Evolutionary conservation across 257 asterid genomes (phyloP).

Genomic region (Solanum clarkiae): DNA sequence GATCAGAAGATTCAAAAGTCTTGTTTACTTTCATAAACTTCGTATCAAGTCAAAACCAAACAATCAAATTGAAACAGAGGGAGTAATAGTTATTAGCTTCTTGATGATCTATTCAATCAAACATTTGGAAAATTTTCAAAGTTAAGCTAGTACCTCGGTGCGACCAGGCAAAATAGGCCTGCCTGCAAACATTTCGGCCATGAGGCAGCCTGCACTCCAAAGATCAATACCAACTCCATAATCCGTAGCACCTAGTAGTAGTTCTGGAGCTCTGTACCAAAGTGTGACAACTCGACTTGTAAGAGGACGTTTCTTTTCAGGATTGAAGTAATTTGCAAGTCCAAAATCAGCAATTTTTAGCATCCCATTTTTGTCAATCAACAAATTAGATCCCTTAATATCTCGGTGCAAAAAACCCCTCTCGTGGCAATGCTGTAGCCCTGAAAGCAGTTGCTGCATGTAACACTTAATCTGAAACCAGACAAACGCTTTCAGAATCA

Average conservation of each 20-base stretch:
- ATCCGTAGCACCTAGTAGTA: constrained; percentile 65
- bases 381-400: constrained; percentile 70
- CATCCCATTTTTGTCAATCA: constrained; percentile 58
- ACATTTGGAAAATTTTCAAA: neutral
- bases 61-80: neutral
- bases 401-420: constrained; percentile 71
- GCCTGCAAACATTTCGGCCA: constrained; percentile 83
- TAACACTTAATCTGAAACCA: constrained; percentile 53
- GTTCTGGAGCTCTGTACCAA: constrained; percentile 85
- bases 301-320: constrained; percentile 35
- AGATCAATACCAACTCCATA: constrained; percentile 73
- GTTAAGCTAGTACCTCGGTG: constrained; percentile 46
- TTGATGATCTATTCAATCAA: neutral
- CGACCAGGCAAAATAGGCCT: constrained; percentile 73
- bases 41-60: neutral
- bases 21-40: too few relatives aligned
- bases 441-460: constrained; percentile 60
- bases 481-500: neutral
- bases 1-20: neutral
- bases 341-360: constrained; percentile 79
- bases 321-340: constrained; percentile 41
- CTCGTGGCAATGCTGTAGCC: constrained; percentile 79
- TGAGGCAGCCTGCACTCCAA: constrained; percentile 85
- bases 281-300: constrained; percentile 83
- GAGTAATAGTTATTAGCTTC: neutral